These are phyloP conservation scores for Ustilago trichophora DNA, from an alignment of 1,284 basidiomycete genomes.

Conservation along the genomic window DNA sequence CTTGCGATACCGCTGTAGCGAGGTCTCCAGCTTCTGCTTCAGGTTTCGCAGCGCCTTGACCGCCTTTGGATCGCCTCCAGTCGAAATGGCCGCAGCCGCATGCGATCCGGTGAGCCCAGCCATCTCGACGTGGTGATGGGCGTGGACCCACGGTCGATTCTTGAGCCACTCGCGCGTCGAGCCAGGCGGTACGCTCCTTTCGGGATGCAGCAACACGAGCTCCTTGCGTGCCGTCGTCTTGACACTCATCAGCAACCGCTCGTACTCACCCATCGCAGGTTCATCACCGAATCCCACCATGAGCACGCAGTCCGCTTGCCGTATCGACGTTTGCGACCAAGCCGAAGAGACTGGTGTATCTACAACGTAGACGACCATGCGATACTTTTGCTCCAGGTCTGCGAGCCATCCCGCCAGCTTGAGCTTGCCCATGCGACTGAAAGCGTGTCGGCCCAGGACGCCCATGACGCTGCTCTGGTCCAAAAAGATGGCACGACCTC, in stretches of 20 bases:
- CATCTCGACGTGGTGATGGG: conserved; percentile 88
- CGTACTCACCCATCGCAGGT: conserved; percentile 85
- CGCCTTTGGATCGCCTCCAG: conserved; percentile 81
- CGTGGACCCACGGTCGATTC: conserved; percentile 93
- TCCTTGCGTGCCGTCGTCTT: conserved; percentile 98
- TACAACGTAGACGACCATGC: conserved; percentile 64
- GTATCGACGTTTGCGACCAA: conserved; percentile 64
- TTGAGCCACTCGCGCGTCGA: conserved; percentile 96
- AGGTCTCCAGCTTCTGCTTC: conserved; percentile 87
- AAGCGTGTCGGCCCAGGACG: conserved; percentile 63
- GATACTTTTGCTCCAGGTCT: conserved; percentile 62
- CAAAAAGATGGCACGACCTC: conserved; percentile 59
- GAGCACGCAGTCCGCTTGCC: conserved; percentile 91
- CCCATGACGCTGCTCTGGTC: conserved; percentile 65
- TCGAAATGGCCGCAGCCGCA: conserved; percentile 40
- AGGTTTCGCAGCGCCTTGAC: conserved; percentile 80
- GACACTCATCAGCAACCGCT: conserved; percentile 83
- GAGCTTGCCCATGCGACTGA: conserved; percentile 66
- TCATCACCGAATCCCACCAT: conserved; percentile 87
- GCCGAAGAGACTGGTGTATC: conserved; percentile 64
- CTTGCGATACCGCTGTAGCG: conserved; percentile 77
- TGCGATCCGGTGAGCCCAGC: conserved; percentile 70
- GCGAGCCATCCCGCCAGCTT: conserved; percentile 66
- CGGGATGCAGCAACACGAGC: conserved; percentile 90
- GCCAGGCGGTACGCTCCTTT: conserved; percentile 86